Percentiles rank a stretch among this genome's conserved stretches.
Evolutionary conservation across 2,329 filamentous ascomycete species (phyloP).

Genomic region (Lecanosticta acicola): DNA sequence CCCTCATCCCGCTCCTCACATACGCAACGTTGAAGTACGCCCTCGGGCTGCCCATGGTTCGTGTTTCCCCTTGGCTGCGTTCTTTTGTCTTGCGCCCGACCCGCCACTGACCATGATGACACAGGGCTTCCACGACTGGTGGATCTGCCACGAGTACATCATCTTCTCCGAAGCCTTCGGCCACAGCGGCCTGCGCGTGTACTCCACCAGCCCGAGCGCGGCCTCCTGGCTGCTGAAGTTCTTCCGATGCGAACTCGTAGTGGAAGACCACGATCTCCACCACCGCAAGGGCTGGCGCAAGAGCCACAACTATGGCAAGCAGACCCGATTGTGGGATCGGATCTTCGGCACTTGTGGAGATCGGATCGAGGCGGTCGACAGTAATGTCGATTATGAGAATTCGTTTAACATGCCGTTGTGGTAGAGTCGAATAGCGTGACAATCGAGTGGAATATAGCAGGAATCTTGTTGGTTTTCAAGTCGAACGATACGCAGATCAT

Average conservation of each 20-base stretch:
- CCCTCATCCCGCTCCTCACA: conserved; percentile 38
- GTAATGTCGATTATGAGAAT: conserved; percentile 3
- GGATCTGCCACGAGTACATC: conserved; percentile 43
- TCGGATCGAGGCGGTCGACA: conserved; percentile 1
- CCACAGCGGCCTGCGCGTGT: conserved; percentile 38
- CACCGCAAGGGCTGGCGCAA: conserved; percentile 37
- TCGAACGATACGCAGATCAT: no score
- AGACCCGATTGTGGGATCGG: conserved; percentile 16
- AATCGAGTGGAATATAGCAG: no score
- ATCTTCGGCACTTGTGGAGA: conserved; percentile 7
- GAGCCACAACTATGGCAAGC: conserved; percentile 38
- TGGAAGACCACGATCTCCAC: conserved; percentile 42
- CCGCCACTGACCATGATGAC: no score
- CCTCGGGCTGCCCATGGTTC: conserved; percentile 37
- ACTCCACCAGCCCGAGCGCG: conserved; percentile 33
- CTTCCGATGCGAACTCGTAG: conserved; percentile 35
- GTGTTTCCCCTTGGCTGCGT: no score
- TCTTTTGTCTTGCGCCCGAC: no score
- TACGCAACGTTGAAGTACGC: conserved; percentile 34
- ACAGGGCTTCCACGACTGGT: conserved; percentile 44
- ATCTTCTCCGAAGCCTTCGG: conserved; percentile 38
- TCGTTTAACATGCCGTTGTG: conserved; percentile 7
- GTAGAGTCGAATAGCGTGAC: no score
- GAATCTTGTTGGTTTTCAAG: no score
- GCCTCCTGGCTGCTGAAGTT: conserved; percentile 33